Evolutionary conservation across 2,329 filamentous ascomycete species (phyloP).

Genomic region (Nemania diffusa): DNA sequence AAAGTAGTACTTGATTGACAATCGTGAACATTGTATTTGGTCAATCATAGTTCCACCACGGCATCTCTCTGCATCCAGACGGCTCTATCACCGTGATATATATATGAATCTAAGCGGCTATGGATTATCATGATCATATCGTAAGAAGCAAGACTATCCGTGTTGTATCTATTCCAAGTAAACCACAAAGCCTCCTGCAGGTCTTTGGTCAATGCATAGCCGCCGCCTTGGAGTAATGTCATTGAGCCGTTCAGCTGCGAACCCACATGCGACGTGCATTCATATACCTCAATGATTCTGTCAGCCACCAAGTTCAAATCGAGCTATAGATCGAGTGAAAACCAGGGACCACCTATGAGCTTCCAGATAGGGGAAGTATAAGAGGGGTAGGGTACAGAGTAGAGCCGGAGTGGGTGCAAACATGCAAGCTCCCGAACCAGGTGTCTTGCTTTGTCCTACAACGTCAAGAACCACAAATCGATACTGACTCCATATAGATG

Average conservation of each 20-base stretch:
- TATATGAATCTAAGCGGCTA: constrained; percentile 1
- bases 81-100: constrained; percentile 1
- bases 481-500: constrained; percentile 30
- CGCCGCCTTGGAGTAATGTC: constrained; percentile 7
- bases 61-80: background rate
- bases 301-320: constrained; percentile 4
- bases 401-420: constrained; percentile 37
- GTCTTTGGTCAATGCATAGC: constrained; percentile 7
- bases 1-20: constrained; percentile 12
- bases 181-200: constrained; percentile 8
- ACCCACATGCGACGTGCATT: constrained; percentile 16
- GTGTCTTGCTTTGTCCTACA: constrained; percentile 38
- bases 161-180: constrained; percentile 32
- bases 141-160: constrained; percentile 9
- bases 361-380: constrained; percentile 16
- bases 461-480: constrained; percentile 33
- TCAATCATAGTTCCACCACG: background rate
- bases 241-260: constrained; percentile 6
- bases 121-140: background rate
- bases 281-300: background rate
- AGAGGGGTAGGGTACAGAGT: too few relatives aligned
- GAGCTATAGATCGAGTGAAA: constrained; percentile 3
- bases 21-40: background rate
- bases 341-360: constrained; percentile 12
- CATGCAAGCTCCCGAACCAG: constrained; percentile 38